Evolutionary conservation across 1,139 yeast genomes (phyloP).

Genomic region (Taphrina deformans): DNA sequence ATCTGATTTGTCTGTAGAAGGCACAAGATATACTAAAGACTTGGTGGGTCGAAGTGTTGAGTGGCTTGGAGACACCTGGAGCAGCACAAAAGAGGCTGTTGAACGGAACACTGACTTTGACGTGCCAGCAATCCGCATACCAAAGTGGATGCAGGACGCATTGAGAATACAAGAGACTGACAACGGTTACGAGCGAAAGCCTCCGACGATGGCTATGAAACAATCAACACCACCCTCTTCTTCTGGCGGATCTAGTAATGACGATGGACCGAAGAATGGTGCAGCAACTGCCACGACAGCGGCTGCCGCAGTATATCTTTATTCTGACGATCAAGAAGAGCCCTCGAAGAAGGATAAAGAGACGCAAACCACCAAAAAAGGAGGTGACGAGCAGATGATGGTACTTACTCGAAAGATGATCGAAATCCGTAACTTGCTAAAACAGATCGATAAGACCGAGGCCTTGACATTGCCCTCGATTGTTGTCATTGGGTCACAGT

Average conservation of each 20-base stretch:
- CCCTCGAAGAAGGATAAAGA: constrained; percentile 40
- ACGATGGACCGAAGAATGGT: constrained; percentile 45
- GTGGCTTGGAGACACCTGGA: constrained; percentile 47
- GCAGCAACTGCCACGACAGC: constrained; percentile 47
- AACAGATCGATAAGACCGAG: constrained; percentile 74
- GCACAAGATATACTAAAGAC: constrained; percentile 68
- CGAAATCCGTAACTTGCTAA: constrained; percentile 78
- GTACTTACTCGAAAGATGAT: constrained; percentile 58
- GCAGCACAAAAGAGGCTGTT: constrained; percentile 42
- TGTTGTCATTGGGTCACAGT: constrained; percentile 95
- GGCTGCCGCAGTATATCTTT: constrained; percentile 45
- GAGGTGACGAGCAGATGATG: constrained; percentile 45
- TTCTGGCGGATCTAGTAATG: constrained; percentile 5
- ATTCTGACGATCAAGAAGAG: constrained; percentile 41
- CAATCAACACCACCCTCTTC: background rate
- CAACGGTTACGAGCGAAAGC: background rate
- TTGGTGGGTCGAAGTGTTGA: constrained; percentile 58
- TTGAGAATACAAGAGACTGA: constrained; percentile 8
- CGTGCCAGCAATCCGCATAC: constrained; percentile 9
- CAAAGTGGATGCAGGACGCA: constrained; percentile 24
- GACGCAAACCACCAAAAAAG: constrained; percentile 41
- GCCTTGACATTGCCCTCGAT: constrained; percentile 74
- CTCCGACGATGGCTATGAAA: too few species aligned
- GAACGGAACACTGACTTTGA: constrained; percentile 43
- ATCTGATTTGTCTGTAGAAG: constrained; percentile 51